Conservation (phyloP, 495 filamentous ascomycete species). For the Tuber indicum region DNA sequence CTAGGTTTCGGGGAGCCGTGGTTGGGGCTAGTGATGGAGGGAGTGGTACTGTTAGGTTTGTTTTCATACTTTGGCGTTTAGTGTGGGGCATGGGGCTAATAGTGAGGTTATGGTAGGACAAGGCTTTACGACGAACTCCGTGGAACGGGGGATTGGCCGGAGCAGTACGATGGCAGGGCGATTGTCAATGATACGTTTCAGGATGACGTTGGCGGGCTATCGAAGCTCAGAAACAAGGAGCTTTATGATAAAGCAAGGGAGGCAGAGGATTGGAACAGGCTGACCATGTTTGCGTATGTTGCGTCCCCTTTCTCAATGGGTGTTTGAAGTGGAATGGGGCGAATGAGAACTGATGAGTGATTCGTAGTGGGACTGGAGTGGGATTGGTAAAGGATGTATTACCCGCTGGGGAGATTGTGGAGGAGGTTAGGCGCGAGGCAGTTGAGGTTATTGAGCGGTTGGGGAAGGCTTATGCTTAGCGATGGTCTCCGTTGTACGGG, state of each 20-base stretch:
- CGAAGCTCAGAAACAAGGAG: conserved; percentile 54
- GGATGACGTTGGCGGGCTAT: conserved; percentile 54
- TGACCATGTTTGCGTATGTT: conserved; percentile 61
- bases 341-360: not conserved
- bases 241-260: conserved; percentile 53
- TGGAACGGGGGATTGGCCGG: conserved; percentile 64
- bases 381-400: conserved; percentile 65
- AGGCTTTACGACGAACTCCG: conserved; percentile 64
- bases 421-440: conserved; percentile 78
- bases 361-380: conserved; percentile 48
- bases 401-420: conserved; percentile 73
- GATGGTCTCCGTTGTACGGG: not conserved
- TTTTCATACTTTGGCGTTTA: not conserved
- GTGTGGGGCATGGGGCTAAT: not conserved
- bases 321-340: not conserved
- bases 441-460: conserved; percentile 49
- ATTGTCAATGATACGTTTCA: conserved; percentile 57
- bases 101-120: conserved; percentile 43
- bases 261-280: conserved; percentile 54
- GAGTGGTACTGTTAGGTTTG: conserved; percentile 51
- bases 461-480: not conserved
- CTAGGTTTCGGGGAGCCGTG: conserved; percentile 57
- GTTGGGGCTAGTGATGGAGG: conserved; percentile 59
- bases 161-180: conserved; percentile 55
- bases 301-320: no score